Conservation (phyloP, 441 rosid genomes). For the Pelargonium australe region DNA sequence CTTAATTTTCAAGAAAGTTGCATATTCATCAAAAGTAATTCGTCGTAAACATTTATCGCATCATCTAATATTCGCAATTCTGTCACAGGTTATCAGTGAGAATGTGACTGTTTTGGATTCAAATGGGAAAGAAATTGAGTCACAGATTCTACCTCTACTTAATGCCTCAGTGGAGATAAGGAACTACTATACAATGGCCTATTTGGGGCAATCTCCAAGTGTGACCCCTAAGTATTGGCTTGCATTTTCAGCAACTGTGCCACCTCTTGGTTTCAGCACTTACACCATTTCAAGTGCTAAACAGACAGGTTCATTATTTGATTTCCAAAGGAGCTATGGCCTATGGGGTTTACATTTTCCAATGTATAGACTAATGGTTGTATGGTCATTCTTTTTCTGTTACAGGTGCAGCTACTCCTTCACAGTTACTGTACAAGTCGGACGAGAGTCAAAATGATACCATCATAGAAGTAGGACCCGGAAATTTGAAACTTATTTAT, state of each 20-base stretch:
- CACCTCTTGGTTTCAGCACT: conserved; percentile 92
- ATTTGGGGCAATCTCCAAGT: conserved; percentile 59
- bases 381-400: conserved; percentile 13
- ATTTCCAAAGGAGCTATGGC: neutral
- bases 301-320: conserved; percentile 46
- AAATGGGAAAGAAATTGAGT: conserved; percentile 72
- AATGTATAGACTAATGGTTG: conserved; percentile 16
- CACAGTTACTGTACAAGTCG: conserved; percentile 32
- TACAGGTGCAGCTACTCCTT: conserved; percentile 29
- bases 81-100: conserved; percentile 59
- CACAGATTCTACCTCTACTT: conserved; percentile 71
- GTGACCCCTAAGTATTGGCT: conserved; percentile 78
- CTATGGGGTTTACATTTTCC: conserved; percentile 3
- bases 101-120: conserved; percentile 65
- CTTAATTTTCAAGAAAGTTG: neutral
- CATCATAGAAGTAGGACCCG: conserved; percentile 43
- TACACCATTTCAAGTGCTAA: conserved; percentile 62
- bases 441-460: conserved; percentile 22
- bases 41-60: neutral
- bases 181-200: conserved; percentile 68
- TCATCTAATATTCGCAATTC: conserved; percentile 16
- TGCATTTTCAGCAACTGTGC: conserved; percentile 71
- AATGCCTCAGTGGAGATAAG: conserved; percentile 53
- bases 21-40: neutral
- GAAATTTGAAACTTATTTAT: conserved; percentile 44